Evolutionary conservation across 495 filamentous ascomycete genomes (phyloP).

Genomic region (Tuber borchii): DNA sequence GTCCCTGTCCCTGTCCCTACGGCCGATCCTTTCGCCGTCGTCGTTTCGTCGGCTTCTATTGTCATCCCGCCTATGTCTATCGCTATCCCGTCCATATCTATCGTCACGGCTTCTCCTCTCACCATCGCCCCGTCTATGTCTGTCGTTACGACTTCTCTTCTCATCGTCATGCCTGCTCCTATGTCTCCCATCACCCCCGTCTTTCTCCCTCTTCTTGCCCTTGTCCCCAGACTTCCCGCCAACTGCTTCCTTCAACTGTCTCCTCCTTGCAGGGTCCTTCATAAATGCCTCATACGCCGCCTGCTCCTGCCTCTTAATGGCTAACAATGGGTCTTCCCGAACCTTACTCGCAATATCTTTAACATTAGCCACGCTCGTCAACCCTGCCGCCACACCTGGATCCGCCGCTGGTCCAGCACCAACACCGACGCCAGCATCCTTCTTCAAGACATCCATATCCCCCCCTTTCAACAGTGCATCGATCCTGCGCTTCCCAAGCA

Average conservation of each 20-base stretch:
- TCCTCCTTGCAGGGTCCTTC: conserved; percentile 69
- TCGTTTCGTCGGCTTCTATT: conserved; percentile 44
- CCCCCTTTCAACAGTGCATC: conserved; percentile 81
- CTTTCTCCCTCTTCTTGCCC: conserved; percentile 50
- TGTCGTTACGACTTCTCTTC: conserved; percentile 42
- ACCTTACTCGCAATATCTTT: conserved; percentile 79
- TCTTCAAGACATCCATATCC: conserved; percentile 72
- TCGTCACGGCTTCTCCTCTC: conserved; percentile 37
- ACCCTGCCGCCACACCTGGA: conserved; percentile 52
- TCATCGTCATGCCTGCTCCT: conserved; percentile 42
- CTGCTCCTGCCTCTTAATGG: conserved; percentile 88
- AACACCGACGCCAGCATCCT: conserved; percentile 59
- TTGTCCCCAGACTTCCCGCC: conserved; percentile 47
- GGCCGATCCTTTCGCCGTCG: neutral
- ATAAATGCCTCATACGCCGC: conserved; percentile 82
- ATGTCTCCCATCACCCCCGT: conserved; percentile 52
- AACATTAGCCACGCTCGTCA: conserved; percentile 56
- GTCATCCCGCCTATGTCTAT: conserved; percentile 31
- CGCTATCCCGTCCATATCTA: conserved; percentile 44
- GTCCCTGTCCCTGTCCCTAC: conserved; percentile 3
- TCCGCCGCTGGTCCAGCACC: conserved; percentile 54
- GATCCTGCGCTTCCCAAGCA: conserved; percentile 85
- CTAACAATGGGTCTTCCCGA: conserved; percentile 77
- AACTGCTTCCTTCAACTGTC: conserved; percentile 60
- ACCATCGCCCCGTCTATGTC: conserved; percentile 44